Conservation (phyloP, 192 early-diverging fungal species). For the Backusella liffmaniae region DNA sequence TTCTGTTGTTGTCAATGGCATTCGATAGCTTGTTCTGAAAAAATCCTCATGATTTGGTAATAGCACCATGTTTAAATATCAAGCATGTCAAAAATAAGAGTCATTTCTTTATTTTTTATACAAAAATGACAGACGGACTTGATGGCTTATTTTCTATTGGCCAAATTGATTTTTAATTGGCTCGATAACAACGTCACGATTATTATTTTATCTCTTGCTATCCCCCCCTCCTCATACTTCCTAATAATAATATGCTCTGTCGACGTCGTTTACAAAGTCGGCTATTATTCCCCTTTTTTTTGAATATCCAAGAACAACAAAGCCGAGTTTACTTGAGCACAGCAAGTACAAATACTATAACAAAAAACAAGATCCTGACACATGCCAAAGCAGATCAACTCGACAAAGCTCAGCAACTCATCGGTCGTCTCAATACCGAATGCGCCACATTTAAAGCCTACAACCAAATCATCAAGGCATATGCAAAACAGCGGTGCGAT, state of each 20-base stretch:
- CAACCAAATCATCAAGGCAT: neutral
- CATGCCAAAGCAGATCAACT: conserved; percentile 1
- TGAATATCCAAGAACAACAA: neutral
- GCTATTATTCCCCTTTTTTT: neutral
- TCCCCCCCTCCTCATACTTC: neutral
- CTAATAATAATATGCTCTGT: neutral
- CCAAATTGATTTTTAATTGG: neutral
- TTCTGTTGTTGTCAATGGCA: no score
- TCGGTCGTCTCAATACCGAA: neutral
- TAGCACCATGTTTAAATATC: no score
- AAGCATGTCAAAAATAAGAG: no score
- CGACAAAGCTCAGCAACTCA: neutral
- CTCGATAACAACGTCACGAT: neutral
- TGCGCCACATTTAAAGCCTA: neutral
- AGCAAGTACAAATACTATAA: neutral
- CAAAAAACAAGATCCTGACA: neutral
- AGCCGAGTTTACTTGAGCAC: neutral
- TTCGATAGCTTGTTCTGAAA: no score
- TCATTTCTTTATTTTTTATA: no score
- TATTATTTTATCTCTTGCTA: neutral
- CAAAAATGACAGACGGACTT: no score
- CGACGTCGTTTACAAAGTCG: neutral
- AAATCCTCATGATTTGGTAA: no score
- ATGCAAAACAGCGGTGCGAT: neutral
- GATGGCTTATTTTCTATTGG: neutral